Conservation (phyloP, 805 yeast genomes). For the Priceomyces carsonii region DNA sequence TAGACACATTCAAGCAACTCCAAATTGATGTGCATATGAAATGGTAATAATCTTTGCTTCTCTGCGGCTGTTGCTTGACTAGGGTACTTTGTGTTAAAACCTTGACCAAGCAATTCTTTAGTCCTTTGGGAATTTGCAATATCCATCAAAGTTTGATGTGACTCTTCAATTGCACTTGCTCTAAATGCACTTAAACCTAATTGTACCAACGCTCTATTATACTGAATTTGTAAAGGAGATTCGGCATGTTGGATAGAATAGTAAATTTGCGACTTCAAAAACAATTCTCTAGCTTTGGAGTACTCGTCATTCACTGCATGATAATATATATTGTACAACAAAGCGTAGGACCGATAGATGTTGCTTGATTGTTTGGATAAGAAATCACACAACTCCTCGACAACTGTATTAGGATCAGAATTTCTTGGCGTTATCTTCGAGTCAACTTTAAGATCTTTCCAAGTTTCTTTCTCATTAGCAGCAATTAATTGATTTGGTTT, state of each 20-base stretch:
- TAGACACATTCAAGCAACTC: constrained; percentile 93
- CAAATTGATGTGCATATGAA: constrained; percentile 96
- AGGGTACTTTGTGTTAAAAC: constrained; percentile 66
- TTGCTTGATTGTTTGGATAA: constrained; percentile 68
- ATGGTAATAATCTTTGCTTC: constrained; percentile 84
- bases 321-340: constrained; percentile 83
- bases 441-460: constrained; percentile 49
- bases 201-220: constrained; percentile 94
- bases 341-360: constrained; percentile 76
- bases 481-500: constrained; percentile 77
- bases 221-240: constrained; percentile 82
- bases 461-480: constrained; percentile 71
- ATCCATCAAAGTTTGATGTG: constrained; percentile 85
- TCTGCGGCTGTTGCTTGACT: constrained; percentile 59
- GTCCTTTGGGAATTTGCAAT: constrained; percentile 81
- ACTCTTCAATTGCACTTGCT: constrained; percentile 78
- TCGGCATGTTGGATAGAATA: constrained; percentile 82
- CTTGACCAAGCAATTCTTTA: constrained; percentile 94
- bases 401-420: constrained; percentile 45
- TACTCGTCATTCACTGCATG: constrained; percentile 87
- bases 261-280: constrained; percentile 84
- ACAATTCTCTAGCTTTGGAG: constrained; percentile 82
- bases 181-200: constrained; percentile 96
- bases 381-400: constrained; percentile 64
- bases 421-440: constrained; percentile 31